A percentile compares a stretch with the other conserved stretches of the same genome.
Evolutionary conservation across 2,329 filamentous ascomycete genomes (phyloP).

Genomic region (Colletotrichum musae): DNA sequence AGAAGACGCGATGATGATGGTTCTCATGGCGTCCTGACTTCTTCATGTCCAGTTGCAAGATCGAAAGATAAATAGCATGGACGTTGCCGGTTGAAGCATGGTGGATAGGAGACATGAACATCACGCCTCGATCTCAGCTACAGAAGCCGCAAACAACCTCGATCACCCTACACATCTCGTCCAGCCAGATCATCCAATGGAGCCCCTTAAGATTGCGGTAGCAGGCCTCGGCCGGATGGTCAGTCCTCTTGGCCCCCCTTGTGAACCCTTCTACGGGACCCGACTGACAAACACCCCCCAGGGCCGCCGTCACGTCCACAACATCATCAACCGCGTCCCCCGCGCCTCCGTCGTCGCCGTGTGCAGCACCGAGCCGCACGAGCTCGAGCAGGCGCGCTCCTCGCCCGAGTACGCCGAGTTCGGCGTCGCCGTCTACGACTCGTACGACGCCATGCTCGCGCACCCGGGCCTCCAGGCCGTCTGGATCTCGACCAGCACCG

Average conservation of each 20-base stretch:
- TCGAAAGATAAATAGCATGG: neutral
- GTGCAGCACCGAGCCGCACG: neutral
- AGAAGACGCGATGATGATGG: neutral
- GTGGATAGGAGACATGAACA: neutral
- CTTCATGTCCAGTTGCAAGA: neutral
- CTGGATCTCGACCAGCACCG: conserved; percentile 58
- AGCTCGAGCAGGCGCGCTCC: conserved; percentile 5
- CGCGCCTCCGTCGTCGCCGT: neutral
- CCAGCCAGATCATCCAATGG: too few species aligned
- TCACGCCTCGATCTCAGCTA: too few species aligned
- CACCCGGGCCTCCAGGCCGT: conserved; percentile 52
- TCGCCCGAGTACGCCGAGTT: conserved; percentile 3
- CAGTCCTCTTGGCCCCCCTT: too few species aligned
- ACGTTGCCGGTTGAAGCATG: neutral
- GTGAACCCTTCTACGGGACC: too few species aligned
- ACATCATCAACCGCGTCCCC: conserved; percentile 5
- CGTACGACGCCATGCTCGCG: neutral
- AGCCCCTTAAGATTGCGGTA: neutral
- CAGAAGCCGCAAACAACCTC: neutral
- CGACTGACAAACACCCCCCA: fast-evolving
- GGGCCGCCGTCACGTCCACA: neutral
- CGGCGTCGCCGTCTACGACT: conserved; percentile 2
- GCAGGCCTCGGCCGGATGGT: neutral
- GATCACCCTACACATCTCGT: neutral
- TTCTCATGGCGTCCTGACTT: neutral